These are phyloP conservation scores for Ophiognomonia clavigignenti-juglandacearum DNA, from an alignment of 2,329 filamentous ascomycete species.

Conservation along the genomic window DNA sequence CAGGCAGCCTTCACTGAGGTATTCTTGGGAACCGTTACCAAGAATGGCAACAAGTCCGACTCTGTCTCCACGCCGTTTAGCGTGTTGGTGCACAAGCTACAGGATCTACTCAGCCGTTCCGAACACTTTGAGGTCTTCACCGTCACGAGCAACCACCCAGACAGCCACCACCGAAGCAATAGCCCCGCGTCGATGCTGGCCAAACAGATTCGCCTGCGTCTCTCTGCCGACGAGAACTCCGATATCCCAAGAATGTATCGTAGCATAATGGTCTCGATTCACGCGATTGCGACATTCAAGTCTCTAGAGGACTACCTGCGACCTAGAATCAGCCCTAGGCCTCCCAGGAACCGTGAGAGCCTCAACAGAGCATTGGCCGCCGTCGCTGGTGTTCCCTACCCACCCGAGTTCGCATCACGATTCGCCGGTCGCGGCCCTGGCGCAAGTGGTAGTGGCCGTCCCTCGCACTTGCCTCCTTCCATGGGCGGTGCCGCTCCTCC, in stretches of 20 bases:
- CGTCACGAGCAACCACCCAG: slow-evolving; percentile 69
- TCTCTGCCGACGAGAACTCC: slow-evolving; percentile 85
- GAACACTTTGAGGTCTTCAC: slow-evolving; percentile 98
- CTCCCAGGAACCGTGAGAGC: slow-evolving; percentile 55
- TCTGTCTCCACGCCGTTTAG: slow-evolving; percentile 82
- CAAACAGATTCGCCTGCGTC: slow-evolving; percentile 85
- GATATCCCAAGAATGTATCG: slow-evolving; percentile 83
- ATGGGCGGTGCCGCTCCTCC: slow-evolving; percentile 21
- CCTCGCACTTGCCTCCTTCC: slow-evolving; percentile 32
- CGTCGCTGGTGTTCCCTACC: slow-evolving; percentile 66
- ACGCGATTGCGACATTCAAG: slow-evolving; percentile 97
- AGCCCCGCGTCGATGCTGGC: slow-evolving; percentile 86
- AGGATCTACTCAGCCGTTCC: slow-evolving; percentile 91
- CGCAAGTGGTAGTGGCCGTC: slow-evolving; percentile 42
- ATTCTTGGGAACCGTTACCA: slow-evolving; percentile 78
- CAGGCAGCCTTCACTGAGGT: slow-evolving; percentile 82
- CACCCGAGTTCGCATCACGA: slow-evolving; percentile 33
- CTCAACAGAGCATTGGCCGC: slow-evolving; percentile 67
- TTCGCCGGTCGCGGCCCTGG: slow-evolving; percentile 45
- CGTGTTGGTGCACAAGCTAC: slow-evolving; percentile 85
- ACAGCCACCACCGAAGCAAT: slow-evolving; percentile 77
- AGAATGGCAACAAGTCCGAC: slow-evolving; percentile 60
- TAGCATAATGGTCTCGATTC: slow-evolving; percentile 97
- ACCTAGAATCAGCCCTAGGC: slow-evolving; percentile 64
- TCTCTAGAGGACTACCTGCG: slow-evolving; percentile 92